Base-by-base conservation (phyloP, 345 rosid genomes). In the Gossypium stocksii region DNA sequence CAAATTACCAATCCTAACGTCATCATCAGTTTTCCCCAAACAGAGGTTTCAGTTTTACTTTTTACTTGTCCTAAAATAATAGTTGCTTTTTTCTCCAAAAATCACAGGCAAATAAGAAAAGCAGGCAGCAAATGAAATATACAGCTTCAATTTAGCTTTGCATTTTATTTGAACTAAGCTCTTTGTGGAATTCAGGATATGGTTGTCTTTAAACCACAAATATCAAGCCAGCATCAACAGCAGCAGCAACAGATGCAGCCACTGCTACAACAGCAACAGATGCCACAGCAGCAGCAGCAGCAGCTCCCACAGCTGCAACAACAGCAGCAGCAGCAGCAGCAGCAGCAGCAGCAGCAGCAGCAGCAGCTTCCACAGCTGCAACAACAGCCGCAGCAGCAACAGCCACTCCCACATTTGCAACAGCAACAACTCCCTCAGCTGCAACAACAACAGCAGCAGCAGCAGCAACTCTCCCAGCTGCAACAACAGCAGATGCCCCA, bases 141-240 rank as follows among this genome's bases (percentile, higher is more conserved):
- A 34, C 41, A 34, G 41, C 41, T 34, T 5, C 41, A 34, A 34
- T 34, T 34, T 34, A 65, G 7, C 27, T 65, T 29, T 73, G 44
- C 70, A 59, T 72, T 60, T 45, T 57, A 58, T 60, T 48, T 25
- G 38, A 56, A 56, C 14, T 41, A 69, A 46, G n/a, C 9, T 51
- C 51, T 51, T 4, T 57, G 9, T 72, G 59, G 51, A 57, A 78
- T 57, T 45, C 85, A 94, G 97, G 98, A 95, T 83, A 90, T 93
- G 99, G 99, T 91, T 76, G 97, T 91, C 62, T 95, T 95, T 76
- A 91, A 88, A 83, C 97, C 98, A 0, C 96, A 95, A 85, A 84
- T 90, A 77, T 78, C 93, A 5, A 91, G 87, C 82, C 96, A 87
- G 83, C 97, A 79, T n/a, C 89, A 83, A 25, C 88, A 81, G 23